Evolutionary conservation across 2,329 filamentous ascomycete genomes (phyloP), one percentile per base, ranked within the genome.

Genomic region (Monosporascus ibericus): DNA sequence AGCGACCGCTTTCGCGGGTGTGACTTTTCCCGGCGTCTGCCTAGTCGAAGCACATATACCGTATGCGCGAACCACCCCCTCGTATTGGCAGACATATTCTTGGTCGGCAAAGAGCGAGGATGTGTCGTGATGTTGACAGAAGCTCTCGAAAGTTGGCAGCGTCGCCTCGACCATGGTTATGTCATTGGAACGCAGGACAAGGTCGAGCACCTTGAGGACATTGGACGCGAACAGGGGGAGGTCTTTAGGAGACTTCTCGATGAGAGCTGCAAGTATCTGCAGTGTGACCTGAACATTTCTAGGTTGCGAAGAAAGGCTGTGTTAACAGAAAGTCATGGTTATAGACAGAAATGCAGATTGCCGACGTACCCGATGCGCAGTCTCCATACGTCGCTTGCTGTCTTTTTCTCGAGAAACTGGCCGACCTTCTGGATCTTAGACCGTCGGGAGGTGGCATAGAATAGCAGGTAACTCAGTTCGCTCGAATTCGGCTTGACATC

Each of bases 381-480:
- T 66, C 89, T 88, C 84, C 87, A 95, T 60, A 96, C 90, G 75
- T 99, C 94, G 65, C 85, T 87, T 56, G 88, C 88, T 22, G 90
- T 94, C 75, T 92, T 90, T 77, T 92, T 95, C 75, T 97, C 92
- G 59, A 99, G 79, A 68, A 96, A 99, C 62, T 85, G 85, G 70
- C 90, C 91, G 60, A 99, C 92, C 74, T 99, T 99, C 66, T 94
- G 90, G 63, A 97, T 85, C 79, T 97, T 99, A 72, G 89, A 92
- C 59, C 90, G 86, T 55, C 92, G 89, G 62, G 92, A 96, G 67
- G 89, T 95, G 56, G 90, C 91, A 76, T 99, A 97, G 79, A 95
- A 97, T 51, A 97, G 84, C 59, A 99, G 82, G 69, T 97, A 97
- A 72, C 90, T 95, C 58, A 99, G 83, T 77, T 99, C 94, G 73